These are phyloP conservation scores for Flueggea neowawraea DNA, from an alignment of 441 rosid genomes.

Conservation along the genomic window DNA sequence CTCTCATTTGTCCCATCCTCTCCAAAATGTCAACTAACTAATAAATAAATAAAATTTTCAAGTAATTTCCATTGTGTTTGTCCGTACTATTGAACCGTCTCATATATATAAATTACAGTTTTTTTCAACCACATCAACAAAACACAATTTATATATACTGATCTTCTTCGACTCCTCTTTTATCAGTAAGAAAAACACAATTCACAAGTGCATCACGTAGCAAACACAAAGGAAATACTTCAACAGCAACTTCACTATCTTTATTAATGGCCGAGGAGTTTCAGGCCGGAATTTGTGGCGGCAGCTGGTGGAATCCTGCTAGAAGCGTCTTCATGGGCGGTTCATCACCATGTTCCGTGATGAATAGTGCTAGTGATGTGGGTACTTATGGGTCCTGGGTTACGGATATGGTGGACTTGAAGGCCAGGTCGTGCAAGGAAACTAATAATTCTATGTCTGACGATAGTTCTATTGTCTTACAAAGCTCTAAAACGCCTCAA, in stretches of 20 bases:
- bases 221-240: no score
- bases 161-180: no score
- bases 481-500: conserved; percentile 26
- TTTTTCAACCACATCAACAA: no score
- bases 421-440: conserved; percentile 31
- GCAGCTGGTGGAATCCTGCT: conserved; percentile 66
- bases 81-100: background rate
- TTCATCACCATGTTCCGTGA: conserved; percentile 44
- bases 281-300: conserved; percentile 54
- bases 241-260: background rate
- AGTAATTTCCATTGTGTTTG: background rate
- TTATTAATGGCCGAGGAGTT: conserved; percentile 68
- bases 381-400: conserved; percentile 31
- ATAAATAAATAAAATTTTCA: background rate
- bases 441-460: conserved; percentile 15
- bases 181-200: no score
- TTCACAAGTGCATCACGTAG: background rate
- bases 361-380: conserved; percentile 15
- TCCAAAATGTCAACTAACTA: background rate
- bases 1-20: background rate
- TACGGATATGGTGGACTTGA: conserved; percentile 29
- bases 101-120: background rate
- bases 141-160: no score
- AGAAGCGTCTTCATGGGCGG: conserved; percentile 33
- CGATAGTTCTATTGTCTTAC: conserved; percentile 26